These are phyloP conservation scores for Cystobasidium sp. DNA, from an alignment of 1,284 basidiomycete species.

Conservation along the genomic window DNA sequence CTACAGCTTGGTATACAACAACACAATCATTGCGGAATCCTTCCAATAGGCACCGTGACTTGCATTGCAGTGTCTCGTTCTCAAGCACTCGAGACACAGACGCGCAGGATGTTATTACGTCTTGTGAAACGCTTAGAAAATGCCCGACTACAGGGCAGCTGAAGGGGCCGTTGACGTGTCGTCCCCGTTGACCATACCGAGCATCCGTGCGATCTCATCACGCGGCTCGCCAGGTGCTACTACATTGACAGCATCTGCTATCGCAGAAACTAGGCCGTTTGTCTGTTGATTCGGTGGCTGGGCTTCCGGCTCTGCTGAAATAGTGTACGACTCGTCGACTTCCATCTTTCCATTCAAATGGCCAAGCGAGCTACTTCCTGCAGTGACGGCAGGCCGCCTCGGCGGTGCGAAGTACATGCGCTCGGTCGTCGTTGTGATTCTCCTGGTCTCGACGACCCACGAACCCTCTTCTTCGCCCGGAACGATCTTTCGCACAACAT, in stretches of 20 bases:
- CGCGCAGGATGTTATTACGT: too few species aligned
- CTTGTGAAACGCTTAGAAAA: too few species aligned
- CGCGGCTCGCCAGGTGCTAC: not conserved
- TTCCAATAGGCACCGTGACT: too few species aligned
- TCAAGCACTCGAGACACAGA: too few species aligned
- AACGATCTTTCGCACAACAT: slow-evolving; percentile 45
- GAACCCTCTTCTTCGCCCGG: slow-evolving; percentile 42
- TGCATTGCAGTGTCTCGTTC: too few species aligned
- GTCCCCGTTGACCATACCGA: not conserved
- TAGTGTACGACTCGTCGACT: not conserved
- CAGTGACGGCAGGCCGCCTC: not conserved
- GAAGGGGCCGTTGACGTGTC: not conserved
- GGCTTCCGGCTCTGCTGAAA: not conserved
- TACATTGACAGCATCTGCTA: not conserved
- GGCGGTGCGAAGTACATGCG: slow-evolving; percentile 45
- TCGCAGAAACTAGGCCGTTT: not conserved
- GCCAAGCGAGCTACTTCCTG: not conserved
- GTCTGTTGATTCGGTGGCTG: not conserved
- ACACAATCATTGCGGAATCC: too few species aligned
- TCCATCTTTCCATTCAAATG: slow-evolving; percentile 1
- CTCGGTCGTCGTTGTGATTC: slow-evolving; percentile 48
- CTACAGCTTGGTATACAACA: too few species aligned
- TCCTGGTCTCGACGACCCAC: slow-evolving; percentile 48
- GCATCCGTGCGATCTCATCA: slow-evolving; percentile 16
- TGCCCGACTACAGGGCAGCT: not conserved